Base-by-base conservation (phyloP, 1,139 yeast genomes). In the Lodderomyces oxycetoniae region DNA sequence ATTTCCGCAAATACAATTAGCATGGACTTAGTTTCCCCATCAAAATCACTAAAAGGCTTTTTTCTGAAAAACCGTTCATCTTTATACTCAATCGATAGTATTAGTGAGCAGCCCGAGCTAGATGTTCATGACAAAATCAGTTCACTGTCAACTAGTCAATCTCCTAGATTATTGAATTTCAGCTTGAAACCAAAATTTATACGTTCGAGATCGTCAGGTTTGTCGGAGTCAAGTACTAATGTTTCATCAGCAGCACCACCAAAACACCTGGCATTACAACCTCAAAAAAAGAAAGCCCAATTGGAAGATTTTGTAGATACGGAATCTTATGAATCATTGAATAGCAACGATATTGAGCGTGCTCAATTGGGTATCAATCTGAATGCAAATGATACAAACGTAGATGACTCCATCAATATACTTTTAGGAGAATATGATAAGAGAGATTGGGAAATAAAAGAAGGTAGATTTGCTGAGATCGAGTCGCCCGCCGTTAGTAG, bases 301-400 rank as follows among this genome's bases (percentile, higher is more conserved):
- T 37, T 62, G 11, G 63, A 55, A 10, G 72, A 66, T 35, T 65
- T 67, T 44, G 73, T 72, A 12, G 73, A 67, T 44, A 61, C 71
- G 9, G 48, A 45, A 21, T 53, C 66, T 8, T 57, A 50, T 10
- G 38, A 27, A 10, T 36, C 45, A 7, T 28, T 14, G 4, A 26
- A 32, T 7, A 32, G 30, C 15, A 12, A 10, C 11, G 11, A 12
- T 13, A 13, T 12, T 10, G 19, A 20, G 8, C n/a, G n/a, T n/a
- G n/a, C n/a, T n/a, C n/a, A n/a, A n/a, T n/a, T n/a, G n/a, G n/a
- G n/a, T n/a, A n/a, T n/a, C n/a, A n/a, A n/a, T n/a, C n/a, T n/a
- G n/a, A n/a, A n/a, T 22, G 52, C 65, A 10, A 57, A 50, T 11
- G 35, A 20, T 9, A 34, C 45, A n/a, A n/a, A n/a, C 5, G 17